Conservation (phyloP, 139 green algal species). For the Gonium pectorale region DNA sequence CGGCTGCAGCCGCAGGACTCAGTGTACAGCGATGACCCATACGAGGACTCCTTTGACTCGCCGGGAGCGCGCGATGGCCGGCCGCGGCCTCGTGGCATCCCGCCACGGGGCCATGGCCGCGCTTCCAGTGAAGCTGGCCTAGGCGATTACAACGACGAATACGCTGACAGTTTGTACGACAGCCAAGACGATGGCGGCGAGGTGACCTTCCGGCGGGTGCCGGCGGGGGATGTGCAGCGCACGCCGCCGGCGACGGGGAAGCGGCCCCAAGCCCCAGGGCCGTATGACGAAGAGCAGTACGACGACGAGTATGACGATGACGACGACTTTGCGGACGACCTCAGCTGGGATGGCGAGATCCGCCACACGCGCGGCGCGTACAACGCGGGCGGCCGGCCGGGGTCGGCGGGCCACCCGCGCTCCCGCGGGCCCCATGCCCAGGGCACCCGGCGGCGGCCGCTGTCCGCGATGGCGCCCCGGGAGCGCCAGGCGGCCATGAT, state of each 20-base stretch:
- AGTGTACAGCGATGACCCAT: not conserved
- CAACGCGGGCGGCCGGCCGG: not conserved
- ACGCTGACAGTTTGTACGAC: not conserved
- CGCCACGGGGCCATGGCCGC: not conserved
- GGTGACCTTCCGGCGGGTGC: not conserved
- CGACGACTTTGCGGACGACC: conserved; percentile 21
- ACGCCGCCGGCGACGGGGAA: not conserved
- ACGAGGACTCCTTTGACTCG: not conserved
- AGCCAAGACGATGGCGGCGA: not conserved
- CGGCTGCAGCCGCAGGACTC: not conserved
- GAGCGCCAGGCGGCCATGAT: conserved; percentile 42
- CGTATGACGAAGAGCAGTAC: not conserved
- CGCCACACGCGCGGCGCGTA: not conserved
- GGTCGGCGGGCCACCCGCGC: conserved; percentile 5
- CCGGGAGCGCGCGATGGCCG: not conserved
- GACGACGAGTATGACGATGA: conserved; percentile 18
- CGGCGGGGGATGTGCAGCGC: not conserved
- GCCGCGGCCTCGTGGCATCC: conserved; percentile 1
- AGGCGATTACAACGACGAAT: not conserved
- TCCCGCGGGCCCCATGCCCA: not conserved
- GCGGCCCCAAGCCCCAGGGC: not conserved
- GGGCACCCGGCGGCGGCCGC: not conserved
- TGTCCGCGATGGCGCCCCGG: conserved; percentile 14
- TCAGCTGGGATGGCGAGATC: conserved; percentile 31
- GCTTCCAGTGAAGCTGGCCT: conserved; percentile 2